A percentile compares a stretch with the other conserved stretches of the same genome.
Evolutionary conservation across 495 filamentous ascomycete species (phyloP).

Genomic region (Aspergillus bertholletiae): DNA sequence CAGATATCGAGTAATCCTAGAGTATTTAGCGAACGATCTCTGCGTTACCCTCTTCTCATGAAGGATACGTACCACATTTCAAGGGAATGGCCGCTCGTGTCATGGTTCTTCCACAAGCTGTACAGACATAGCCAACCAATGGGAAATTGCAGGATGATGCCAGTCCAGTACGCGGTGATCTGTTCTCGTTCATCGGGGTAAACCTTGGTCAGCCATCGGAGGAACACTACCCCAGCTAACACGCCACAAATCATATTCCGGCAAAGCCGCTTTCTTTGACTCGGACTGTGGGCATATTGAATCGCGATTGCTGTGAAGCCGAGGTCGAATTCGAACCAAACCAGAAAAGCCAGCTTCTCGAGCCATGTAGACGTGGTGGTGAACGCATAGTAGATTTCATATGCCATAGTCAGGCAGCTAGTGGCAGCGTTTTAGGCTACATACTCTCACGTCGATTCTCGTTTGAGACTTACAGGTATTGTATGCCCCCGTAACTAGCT

Average conservation of each 20-base stretch:
- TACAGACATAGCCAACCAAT: slow-evolving; percentile 16
- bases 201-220: slow-evolving; percentile 1
- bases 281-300: slow-evolving; percentile 1
- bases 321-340: slow-evolving; percentile 16
- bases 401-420: slow-evolving; percentile 16
- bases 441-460: neutral
- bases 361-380: slow-evolving; percentile 8
- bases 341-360: slow-evolving; percentile 11
- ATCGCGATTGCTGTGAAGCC: slow-evolving; percentile 8
- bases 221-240: neutral
- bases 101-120: slow-evolving; percentile 1
- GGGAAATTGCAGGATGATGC: slow-evolving; percentile 15
- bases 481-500: slow-evolving; percentile 2
- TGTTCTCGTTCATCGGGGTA: slow-evolving; percentile 17
- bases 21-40: no score
- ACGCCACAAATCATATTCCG: slow-evolving; percentile 11
- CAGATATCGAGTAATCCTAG: slow-evolving; percentile 15
- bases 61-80: slow-evolving; percentile 16
- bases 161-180: slow-evolving; percentile 20
- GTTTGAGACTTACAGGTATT: slow-evolving; percentile 6
- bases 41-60: no score
- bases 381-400: slow-evolving; percentile 18
- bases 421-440: neutral
- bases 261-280: neutral
- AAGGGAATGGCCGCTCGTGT: slow-evolving; percentile 14